These are phyloP conservation scores for Podospora anserina DNA, from an alignment of 495 filamentous ascomycete genomes.

Conservation along the genomic window DNA sequence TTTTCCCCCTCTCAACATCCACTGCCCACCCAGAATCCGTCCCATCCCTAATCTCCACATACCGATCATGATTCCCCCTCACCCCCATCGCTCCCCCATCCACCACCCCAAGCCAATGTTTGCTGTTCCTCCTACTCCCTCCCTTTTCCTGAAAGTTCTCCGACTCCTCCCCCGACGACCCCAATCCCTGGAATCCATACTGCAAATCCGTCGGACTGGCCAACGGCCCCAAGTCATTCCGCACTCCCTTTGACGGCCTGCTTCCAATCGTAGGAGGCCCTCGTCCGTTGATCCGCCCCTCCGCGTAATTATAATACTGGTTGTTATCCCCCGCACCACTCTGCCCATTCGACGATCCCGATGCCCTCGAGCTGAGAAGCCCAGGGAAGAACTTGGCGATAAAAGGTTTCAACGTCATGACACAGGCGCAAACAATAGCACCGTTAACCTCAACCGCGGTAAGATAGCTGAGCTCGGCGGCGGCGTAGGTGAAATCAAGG, in stretches of 20 bases:
- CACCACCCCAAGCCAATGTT: conserved; percentile 3
- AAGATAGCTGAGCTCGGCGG: conserved; percentile 38
- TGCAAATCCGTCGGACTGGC: conserved; percentile 11
- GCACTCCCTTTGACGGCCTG: conserved; percentile 15
- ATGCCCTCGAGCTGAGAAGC: conserved; percentile 25
- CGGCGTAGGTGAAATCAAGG: conserved; percentile 30
- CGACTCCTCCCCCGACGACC: background rate
- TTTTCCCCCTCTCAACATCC: conserved; percentile 21
- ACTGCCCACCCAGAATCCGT: conserved; percentile 10
- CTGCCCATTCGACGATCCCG: background rate
- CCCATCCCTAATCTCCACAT: conserved; percentile 28
- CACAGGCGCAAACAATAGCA: conserved; percentile 43
- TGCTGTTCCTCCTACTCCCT: background rate
- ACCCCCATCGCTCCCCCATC: conserved; percentile 10
- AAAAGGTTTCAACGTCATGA: conserved; percentile 37
- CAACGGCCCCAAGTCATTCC: background rate
- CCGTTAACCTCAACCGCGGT: conserved; percentile 46
- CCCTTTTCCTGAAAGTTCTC: background rate
- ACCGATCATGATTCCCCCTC: conserved; percentile 9
- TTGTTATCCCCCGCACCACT: background rate
- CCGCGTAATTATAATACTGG: background rate
- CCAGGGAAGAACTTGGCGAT: conserved; percentile 33
- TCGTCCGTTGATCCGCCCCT: conserved; percentile 2
- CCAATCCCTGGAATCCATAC: conserved; percentile 8
- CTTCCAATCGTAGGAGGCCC: conserved; percentile 29